Conservation (phyloP, 768 basidiomycete species). For the Mycena leptocephala region DNA sequence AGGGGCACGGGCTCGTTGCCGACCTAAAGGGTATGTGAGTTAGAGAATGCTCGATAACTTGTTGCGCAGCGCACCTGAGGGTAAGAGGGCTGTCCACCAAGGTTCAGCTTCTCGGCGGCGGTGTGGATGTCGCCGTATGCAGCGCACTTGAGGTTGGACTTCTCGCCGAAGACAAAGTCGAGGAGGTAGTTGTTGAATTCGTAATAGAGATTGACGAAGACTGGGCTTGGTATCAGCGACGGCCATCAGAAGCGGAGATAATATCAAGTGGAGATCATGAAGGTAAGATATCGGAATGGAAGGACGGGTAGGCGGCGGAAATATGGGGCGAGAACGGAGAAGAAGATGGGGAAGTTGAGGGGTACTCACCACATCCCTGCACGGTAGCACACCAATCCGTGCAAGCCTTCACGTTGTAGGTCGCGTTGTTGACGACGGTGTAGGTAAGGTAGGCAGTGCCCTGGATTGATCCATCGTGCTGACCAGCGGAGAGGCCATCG, state of each 20-base stretch:
- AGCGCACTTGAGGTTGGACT: conserved; percentile 66
- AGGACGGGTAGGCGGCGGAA: neutral
- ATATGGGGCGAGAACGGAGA: neutral
- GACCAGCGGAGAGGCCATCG: neutral
- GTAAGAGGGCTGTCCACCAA: conserved; percentile 59
- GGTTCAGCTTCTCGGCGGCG: conserved; percentile 62
- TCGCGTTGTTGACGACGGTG: conserved; percentile 60
- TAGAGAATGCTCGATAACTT: neutral
- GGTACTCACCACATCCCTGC: conserved; percentile 58
- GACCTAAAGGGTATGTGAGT: conserved; percentile 37
- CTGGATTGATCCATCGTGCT: conserved; percentile 58
- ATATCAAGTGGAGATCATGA: neutral
- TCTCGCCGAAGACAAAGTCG: conserved; percentile 53
- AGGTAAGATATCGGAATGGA: neutral
- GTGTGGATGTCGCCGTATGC: conserved; percentile 60
- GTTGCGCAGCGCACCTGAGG: conserved; percentile 35
- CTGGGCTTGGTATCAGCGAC: conserved; percentile 40
- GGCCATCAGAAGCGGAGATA: neutral
- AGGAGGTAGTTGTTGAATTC: conserved; percentile 62
- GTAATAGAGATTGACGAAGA: conserved; percentile 66
- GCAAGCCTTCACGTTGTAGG: conserved; percentile 62
- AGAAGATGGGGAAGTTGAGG: neutral
- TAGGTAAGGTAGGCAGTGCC: conserved; percentile 67
- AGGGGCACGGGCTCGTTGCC: conserved; percentile 35
- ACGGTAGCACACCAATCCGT: conserved; percentile 57